A percentile compares a stretch with the other conserved stretches of the same genome.
Evolutionary conservation across 768 basidiomycete genomes (phyloP).

Genomic region (Tylopilus sp.): DNA sequence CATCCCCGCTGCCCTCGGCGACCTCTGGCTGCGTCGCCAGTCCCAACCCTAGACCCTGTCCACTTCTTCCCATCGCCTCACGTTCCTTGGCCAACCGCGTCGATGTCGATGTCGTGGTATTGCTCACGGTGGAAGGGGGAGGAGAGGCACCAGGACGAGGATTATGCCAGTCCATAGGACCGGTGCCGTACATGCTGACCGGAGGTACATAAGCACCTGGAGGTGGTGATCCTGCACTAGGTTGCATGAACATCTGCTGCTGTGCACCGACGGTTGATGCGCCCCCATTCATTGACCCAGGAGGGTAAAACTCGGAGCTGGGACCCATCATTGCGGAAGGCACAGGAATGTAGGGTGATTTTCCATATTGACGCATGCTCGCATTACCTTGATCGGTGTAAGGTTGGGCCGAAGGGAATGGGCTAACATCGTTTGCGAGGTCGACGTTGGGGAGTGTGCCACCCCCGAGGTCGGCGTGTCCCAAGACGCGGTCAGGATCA

Average conservation of each 20-base stretch:
- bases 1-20: constrained; percentile 18
- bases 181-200: constrained; percentile 10
- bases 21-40: constrained; percentile 23
- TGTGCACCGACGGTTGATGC: constrained; percentile 4
- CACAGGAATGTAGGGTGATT: constrained; percentile 6
- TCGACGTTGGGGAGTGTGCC: constrained; percentile 28
- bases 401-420: constrained; percentile 14
- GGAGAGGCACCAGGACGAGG: constrained; percentile 20
- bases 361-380: constrained; percentile 25
- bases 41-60: constrained; percentile 12
- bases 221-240: not conserved
- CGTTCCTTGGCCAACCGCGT: constrained; percentile 21
- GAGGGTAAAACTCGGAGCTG: constrained; percentile 10
- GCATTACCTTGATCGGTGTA: constrained; percentile 4
- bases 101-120: constrained; percentile 11
- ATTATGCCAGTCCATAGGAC: constrained; percentile 17
- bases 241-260: constrained; percentile 1
- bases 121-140: constrained; percentile 21
- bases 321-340: too few relatives aligned
- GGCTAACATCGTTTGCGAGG: constrained; percentile 29
- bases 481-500: constrained; percentile 42
- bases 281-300: not conserved
- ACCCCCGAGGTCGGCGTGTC: constrained; percentile 20
- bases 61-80: constrained; percentile 20
- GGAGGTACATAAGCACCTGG: constrained; percentile 4